Base-by-base conservation (phyloP, 1,284 basidiomycete species). In the Neotropicomus parvogracilis region DNA sequence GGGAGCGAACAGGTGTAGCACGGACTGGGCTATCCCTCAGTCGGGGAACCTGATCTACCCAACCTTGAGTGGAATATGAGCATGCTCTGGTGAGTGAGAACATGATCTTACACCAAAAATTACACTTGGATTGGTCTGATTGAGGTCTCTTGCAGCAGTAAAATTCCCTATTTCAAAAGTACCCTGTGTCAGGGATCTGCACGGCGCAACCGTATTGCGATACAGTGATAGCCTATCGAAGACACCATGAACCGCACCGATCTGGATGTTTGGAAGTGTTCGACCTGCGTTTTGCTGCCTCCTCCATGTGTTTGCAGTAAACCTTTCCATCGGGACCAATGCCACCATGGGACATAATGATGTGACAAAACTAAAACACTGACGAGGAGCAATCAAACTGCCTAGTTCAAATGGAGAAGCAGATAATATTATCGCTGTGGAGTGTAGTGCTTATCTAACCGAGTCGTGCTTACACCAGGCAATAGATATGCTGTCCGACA, bases 361-460 rank as follows among this genome's bases (percentile, higher is more conserved):
- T 12, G n/a, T n/a, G n/a, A 32, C 17, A 36, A 31, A 21, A 38
- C 42, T 19, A 29, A 32, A 26, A 32, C 27, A 20, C n/a, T 21
- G 33, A 26, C n/a, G 27, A n/a, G n/a, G n/a, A n/a, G n/a, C n/a
- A n/a, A n/a, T n/a, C n/a, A n/a, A n/a, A n/a, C n/a, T n/a, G n/a
- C n/a, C n/a, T n/a, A n/a, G n/a, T n/a, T n/a, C n/a, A n/a, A n/a
- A n/a, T n/a, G n/a, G n/a, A n/a, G n/a, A n/a, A n/a, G n/a, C n/a
- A n/a, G n/a, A n/a, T n/a, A n/a, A n/a, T n/a, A n/a, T n/a, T n/a
- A n/a, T n/a, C n/a, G n/a, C n/a, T n/a, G n/a, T n/a, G n/a, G n/a
- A n/a, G n/a, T n/a, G 19, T 31, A n/a, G 11, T 40, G 59, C 46
- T 65, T 65, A 64, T 60, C 57, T 64, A 62, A 62, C 44, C 13